Conservation (phyloP, 257 asterid species). For the Fraxinus anomala region DNA sequence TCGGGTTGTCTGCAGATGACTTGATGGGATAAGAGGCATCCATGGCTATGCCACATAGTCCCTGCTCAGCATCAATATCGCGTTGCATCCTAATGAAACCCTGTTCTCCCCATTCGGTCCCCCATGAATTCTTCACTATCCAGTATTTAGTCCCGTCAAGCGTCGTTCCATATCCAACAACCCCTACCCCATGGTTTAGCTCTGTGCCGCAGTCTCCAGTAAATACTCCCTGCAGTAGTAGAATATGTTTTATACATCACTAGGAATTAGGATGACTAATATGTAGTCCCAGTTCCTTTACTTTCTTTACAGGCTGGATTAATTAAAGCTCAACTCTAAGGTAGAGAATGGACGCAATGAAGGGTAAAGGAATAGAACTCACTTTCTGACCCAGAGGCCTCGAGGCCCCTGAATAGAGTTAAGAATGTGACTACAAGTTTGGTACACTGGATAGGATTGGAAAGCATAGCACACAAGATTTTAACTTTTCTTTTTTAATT, state of each 20-base stretch:
- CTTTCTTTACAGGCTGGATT: background rate
- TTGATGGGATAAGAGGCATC: constrained; percentile 75
- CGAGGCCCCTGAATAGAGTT: background rate
- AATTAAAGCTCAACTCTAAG: background rate
- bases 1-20: constrained; percentile 53
- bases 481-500: no score
- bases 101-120: constrained; percentile 67
- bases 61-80: constrained; percentile 46
- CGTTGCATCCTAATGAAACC: constrained; percentile 69
- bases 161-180: constrained; percentile 62
- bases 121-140: constrained; percentile 85
- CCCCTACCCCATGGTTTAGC: constrained; percentile 80
- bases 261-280: background rate
- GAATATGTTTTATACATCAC: background rate
- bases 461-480: no score
- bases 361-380: background rate
- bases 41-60: constrained; percentile 73
- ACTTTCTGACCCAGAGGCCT: background rate
- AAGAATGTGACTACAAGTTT: no score
- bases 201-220: constrained; percentile 62
- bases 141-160: constrained; percentile 68
- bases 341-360: background rate
- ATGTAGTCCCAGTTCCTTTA: background rate
- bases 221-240: constrained; percentile 59
- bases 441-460: no score